Evolutionary conservation across 257 asterid species (phyloP).

Genomic region (Leonotis leonurus): DNA sequence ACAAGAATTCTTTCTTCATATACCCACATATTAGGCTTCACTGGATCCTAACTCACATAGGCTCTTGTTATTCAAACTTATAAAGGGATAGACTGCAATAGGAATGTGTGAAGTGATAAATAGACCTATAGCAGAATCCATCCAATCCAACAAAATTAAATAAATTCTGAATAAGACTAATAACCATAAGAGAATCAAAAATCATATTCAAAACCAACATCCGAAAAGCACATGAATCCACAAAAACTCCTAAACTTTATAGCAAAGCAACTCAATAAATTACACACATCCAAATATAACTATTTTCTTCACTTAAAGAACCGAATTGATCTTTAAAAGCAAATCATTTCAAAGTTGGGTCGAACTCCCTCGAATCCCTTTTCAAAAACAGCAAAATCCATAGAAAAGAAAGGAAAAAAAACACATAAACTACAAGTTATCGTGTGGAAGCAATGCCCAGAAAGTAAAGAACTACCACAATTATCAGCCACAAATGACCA

Average conservation of each 20-base stretch:
- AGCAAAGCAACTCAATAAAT: conserved; percentile 16
- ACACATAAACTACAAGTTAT: too few relatives aligned
- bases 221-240: conserved; percentile 14
- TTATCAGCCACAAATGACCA: too few relatives aligned
- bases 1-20: neutral
- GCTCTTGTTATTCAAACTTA: conserved; percentile 9
- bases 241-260: conserved; percentile 18
- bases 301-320: conserved; percentile 29
- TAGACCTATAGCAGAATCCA: neutral
- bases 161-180: conserved; percentile 12
- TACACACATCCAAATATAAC: conserved; percentile 5
- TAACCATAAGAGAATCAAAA: neutral
- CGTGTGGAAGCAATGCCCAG: conserved; percentile 25
- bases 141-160: conserved; percentile 4
- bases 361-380: conserved; percentile 12
- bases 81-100: too few relatives aligned
- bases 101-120: too few relatives aligned
- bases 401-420: too few relatives aligned
- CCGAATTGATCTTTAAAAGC: conserved; percentile 19
- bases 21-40: neutral
- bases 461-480: conserved; percentile 18
- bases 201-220: conserved; percentile 8
- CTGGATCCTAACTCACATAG: neutral
- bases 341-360: conserved; percentile 14
- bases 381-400: conserved; percentile 20